Evolutionary conservation across 2,329 filamentous ascomycete species (phyloP), one percentile per base, ranked within the genome.

Genomic region (Clarireedia paspali): DNA sequence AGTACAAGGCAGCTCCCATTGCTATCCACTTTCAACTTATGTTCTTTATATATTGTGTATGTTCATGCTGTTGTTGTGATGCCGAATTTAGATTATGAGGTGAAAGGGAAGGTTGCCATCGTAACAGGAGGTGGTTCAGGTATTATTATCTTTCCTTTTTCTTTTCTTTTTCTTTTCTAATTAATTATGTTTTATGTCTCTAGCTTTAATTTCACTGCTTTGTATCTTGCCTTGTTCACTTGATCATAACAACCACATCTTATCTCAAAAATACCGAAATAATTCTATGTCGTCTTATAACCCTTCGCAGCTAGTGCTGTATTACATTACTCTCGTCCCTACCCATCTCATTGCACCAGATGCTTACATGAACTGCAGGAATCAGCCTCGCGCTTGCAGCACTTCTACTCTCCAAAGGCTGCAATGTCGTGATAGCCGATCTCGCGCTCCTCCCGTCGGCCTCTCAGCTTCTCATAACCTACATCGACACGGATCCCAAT

Each of bases 361-460:
- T 14, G 30, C 30, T 12, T 12, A 34, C 4, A 34, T 34, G 30
- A 14, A 34, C 3, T 9, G 12, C 44, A 57, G 57, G 57, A 23
- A 76, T 77, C 55, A 73, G 72, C 51, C 64, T 77, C 6, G 64
- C 66, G 1, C 76, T 78, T 42, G 71, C 74, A 0, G 63, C 70
- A 15, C 67, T 76, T 0, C 70, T 78, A 1, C 65, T 77, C 0
- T 61, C 60, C 3, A 66, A 67, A 10, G 66, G 66, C 40, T 77
- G 75, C 63, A 75, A 74, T 42, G 74, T 77, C 12, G 62, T 76
- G 2, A 60, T 77, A 2, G 75, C 72, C 15, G 75, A 78, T 56
- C 55, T 77, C 0, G 53, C 64, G 0, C 66, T 77, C 0, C 53
- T 40, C 14, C 58, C 63, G 4, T 58, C 62, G 40, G 70, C 74